Conservation (phyloP, 2,329 filamentous ascomycete genomes). For the Eurotiales sp. region DNA sequence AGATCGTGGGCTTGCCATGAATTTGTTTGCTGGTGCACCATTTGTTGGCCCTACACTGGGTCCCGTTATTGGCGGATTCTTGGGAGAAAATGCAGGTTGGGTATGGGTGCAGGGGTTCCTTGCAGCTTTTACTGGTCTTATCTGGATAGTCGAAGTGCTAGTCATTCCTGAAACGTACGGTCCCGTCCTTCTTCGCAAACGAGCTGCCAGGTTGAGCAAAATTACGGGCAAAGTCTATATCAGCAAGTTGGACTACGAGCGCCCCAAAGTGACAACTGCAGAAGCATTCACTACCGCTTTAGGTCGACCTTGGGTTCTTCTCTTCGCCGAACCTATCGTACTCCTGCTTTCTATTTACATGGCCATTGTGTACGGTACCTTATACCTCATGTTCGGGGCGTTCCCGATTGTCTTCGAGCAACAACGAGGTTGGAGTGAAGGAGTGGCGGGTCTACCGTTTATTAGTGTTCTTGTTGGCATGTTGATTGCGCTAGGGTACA, state of each 20-base stretch:
- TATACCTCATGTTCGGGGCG: constrained; percentile 89
- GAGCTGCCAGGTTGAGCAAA: constrained; percentile 52
- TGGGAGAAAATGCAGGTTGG: constrained; percentile 66
- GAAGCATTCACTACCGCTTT: constrained; percentile 54
- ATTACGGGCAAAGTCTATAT: constrained; percentile 50
- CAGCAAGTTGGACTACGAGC: constrained; percentile 52
- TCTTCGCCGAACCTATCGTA: constrained; percentile 81
- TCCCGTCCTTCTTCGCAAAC: constrained; percentile 52
- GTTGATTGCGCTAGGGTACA: constrained; percentile 35
- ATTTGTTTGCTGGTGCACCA: constrained; percentile 65
- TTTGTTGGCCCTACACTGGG: constrained; percentile 56
- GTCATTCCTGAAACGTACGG: constrained; percentile 85
- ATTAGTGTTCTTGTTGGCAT: constrained; percentile 50
- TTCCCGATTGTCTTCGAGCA: constrained; percentile 74
- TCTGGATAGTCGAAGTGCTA: constrained; percentile 69
- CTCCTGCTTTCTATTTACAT: constrained; percentile 76
- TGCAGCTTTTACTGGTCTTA: constrained; percentile 77
- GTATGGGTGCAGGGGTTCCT: constrained; percentile 51
- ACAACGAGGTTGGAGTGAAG: constrained; percentile 72
- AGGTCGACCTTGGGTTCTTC: constrained; percentile 69
- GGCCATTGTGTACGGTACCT: constrained; percentile 74
- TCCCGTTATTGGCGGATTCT: constrained; percentile 67
- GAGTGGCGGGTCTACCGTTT: constrained; percentile 74
- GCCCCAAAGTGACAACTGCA: constrained; percentile 51
- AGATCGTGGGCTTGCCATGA: constrained; percentile 76